Base-by-base conservation (phyloP, 768 basidiomycete genomes). In the Mycena amicta region DNA sequence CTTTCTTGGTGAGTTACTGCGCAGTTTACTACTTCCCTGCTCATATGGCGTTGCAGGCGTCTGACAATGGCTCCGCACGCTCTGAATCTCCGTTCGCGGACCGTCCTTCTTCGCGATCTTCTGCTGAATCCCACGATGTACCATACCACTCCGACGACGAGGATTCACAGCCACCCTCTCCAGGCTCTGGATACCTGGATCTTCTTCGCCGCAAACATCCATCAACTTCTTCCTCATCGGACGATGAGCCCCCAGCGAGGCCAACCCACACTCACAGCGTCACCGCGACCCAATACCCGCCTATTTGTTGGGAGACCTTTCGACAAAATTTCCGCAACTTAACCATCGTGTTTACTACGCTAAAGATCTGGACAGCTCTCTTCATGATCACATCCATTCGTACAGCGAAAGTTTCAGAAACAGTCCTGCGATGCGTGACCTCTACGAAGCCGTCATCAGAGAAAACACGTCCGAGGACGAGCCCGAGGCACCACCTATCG, bases 381-480 rank as follows among this genome's bases (percentile, higher is more conserved):
- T 91, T 4, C 86, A 90, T 56, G 89, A 92, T 67, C 74, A 81
- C 53, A 80, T 92, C 71, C 89, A 90, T 69, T 66, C 73, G 1
- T 75, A 85, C 62, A 74, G 78, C 1, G 65, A 66, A 0, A 53
- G 67, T n/a, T 77, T 74, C 26, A 76, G 80, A 13, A 68, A 71
- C 23, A 75, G 80, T 2, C 73, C 71, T 2, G 71, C 77, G 49
- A 80, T 81, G 66, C 79, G 82, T 18, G 65, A 70, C 2, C 73
- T 92, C 1, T 89, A 93, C 57, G 80, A 88, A 66, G 80, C 83
- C 3, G 79, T 79, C 60, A 92, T 95, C 15, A 72, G 72, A 16
- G 83, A 88, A 60, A 86, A 84, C 57, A 89, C 88, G 0, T 77
- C 77, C 20, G 73, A 77, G 4, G 86, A 89, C 63, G 92, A 94